These are phyloP conservation scores for Lipomyces mesembrius DNA, from an alignment of 805 yeast genomes.

Conservation along the genomic window DNA sequence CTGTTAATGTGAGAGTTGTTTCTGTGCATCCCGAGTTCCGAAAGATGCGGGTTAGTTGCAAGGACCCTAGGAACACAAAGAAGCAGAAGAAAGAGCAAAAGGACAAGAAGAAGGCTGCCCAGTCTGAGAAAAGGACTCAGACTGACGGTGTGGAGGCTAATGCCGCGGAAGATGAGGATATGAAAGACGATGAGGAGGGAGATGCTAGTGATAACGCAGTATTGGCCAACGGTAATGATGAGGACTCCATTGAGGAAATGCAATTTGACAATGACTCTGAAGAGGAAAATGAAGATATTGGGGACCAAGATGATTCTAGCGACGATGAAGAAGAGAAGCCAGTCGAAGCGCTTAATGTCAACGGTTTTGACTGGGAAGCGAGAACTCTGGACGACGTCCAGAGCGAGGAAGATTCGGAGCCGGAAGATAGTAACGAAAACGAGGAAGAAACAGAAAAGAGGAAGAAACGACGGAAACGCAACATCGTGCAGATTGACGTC, in stretches of 20 bases:
- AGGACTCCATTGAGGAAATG: slow-evolving; percentile 22
- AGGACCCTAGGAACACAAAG: slow-evolving; percentile 52
- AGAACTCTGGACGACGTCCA: slow-evolving; percentile 66
- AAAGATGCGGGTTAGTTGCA: slow-evolving; percentile 73
- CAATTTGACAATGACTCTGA: slow-evolving; percentile 41
- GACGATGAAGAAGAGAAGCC: slow-evolving; percentile 45
- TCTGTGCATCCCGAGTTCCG: slow-evolving; percentile 58
- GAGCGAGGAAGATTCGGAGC: slow-evolving; percentile 42
- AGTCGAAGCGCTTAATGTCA: slow-evolving; percentile 70
- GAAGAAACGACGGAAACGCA: slow-evolving; percentile 53
- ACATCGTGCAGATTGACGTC: slow-evolving; percentile 64
- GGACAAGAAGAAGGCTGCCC: slow-evolving; percentile 20
- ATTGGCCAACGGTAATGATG: slow-evolving; percentile 42
- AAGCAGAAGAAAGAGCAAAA: slow-evolving; percentile 38
- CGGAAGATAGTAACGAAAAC: slow-evolving; percentile 40
- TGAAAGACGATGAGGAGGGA: slow-evolving; percentile 40
- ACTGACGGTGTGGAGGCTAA: slow-evolving; percentile 58
- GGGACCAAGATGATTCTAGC: slow-evolving; percentile 42
- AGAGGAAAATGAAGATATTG: slow-evolving; percentile 47
- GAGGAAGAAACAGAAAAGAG: slow-evolving; percentile 47
- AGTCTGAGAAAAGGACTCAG: slow-evolving; percentile 9
- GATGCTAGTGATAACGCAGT: slow-evolving; percentile 40
- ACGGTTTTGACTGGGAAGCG: slow-evolving; percentile 96
- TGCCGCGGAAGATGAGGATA: slow-evolving; percentile 38
- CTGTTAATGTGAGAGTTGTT: slow-evolving; percentile 68